Percentiles rank a stretch among this genome's conserved stretches.
phyloP scores from a whole-genome alignment of 2,329 filamentous ascomycete species.

The Fusarium oxysporum region DNA sequence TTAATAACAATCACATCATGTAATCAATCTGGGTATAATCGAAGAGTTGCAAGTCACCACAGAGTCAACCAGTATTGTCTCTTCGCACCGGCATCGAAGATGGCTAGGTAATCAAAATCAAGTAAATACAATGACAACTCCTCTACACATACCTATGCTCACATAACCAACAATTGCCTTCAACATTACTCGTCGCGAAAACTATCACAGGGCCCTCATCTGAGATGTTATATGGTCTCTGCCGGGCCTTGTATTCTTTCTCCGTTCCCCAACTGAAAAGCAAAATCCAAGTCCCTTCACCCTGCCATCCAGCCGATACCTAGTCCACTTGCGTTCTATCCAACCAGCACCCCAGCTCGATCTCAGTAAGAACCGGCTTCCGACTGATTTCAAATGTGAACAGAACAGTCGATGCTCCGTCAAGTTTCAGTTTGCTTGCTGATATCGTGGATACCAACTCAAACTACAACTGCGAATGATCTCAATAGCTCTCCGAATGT shows the following conservation, averaged over 20 bases:
- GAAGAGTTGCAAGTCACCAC: neutral
- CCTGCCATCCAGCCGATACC: too few relatives aligned
- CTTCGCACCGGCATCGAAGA: neutral
- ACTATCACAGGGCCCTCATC: rapidly evolving
- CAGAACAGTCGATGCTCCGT: neutral
- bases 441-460: neutral
- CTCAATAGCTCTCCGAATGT: neutral
- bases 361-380: neutral
- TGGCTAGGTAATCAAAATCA: neutral
- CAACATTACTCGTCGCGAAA: neutral
- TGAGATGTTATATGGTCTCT: too few relatives aligned
- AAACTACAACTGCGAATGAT: neutral
- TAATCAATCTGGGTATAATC: neutral
- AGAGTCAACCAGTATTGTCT: neutral
- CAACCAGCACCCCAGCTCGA: neutral
- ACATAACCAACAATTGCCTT: neutral
- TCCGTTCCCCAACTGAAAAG: neutral
- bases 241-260: too few relatives aligned
- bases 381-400: neutral
- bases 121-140: neutral
- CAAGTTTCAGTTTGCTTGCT: neutral
- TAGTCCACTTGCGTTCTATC: neutral
- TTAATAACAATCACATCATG: neutral
- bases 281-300: neutral
- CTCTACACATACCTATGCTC: too few relatives aligned